Base-by-base conservation (phyloP, 352 stramenopile genomes). In the Globisporangium okanoganense region DNA sequence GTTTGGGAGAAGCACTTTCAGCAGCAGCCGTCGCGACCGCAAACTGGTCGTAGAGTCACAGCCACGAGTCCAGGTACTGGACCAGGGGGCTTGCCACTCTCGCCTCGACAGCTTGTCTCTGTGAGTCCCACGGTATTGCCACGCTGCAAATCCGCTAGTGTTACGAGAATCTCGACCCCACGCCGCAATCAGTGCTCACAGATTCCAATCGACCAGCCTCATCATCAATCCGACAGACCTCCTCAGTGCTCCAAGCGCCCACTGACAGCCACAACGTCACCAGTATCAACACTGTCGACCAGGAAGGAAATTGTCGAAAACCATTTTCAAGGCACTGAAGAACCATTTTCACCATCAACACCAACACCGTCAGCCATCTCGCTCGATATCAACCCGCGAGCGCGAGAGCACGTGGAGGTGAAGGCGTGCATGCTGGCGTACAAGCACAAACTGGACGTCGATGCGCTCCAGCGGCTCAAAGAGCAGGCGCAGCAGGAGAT, bases 371-470 rank as follows among this genome's bases (percentile, higher is more conserved):
- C 20, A 5, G 0, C 22, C 18, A 49, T 52, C 38, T 52, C 43
- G 10, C 64, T 75, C 7, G 56, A 67, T 4, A 41, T 82, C 3
- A 65, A 85, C 43, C n/a, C 58, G 5, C 29, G 43, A 4, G 53
- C 79, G 18, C 51, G 83, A 31, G 83, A 88, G 50, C 81, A 88
- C 57, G 29, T 90, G 3, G 83, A 93, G 35, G 69, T 90, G 29
- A 87, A 87, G 18, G 75, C 81, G 3, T 90, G 83, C 55, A 68
- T 93, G 50, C 66, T 93, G 3, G 76, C 81, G 20, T 73, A 88
- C 50, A 83, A 73, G 41, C 79, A 90, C 31, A 79, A 72, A 18
- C 71, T 92, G 24, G 61, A 90, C 40, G 79, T 92, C 24, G 69
- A 88, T 14, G 64, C 78, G 31, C 61, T 90, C 9, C 66, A 88